Conservation (phyloP, 768 basidiomycete genomes). For the Hydnum rufescens region DNA sequence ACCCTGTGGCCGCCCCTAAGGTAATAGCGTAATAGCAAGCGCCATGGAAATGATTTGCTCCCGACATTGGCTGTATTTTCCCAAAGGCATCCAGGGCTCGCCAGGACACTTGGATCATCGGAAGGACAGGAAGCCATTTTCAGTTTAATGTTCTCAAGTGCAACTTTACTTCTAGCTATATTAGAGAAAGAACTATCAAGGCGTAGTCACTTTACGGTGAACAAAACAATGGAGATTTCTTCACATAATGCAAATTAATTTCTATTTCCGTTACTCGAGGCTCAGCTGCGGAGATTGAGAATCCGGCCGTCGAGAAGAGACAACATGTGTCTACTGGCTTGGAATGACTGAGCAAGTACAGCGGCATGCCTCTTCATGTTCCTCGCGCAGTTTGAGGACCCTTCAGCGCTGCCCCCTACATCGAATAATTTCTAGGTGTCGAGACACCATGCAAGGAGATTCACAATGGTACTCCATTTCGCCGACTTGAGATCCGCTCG, state of each 20-base stretch:
- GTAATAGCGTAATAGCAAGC: too few species aligned
- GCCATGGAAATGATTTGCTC: too few species aligned
- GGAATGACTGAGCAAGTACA: constrained; percentile 71
- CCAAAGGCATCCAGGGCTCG: too few species aligned
- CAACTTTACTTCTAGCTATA: too few species aligned
- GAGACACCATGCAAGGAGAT: constrained; percentile 58
- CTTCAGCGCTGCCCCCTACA: constrained; percentile 64
- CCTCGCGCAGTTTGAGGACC: constrained; percentile 74
- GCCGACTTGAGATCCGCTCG: constrained; percentile 68
- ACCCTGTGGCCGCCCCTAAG: too few species aligned
- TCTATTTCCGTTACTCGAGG: constrained; percentile 55
- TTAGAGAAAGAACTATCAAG: too few species aligned
- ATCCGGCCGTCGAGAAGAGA: constrained; percentile 63
- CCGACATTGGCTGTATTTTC: too few species aligned
- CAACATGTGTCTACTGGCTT: constrained; percentile 76
- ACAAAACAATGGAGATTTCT: not conserved
- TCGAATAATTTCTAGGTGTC: constrained; percentile 84
- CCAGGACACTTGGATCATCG: too few species aligned
- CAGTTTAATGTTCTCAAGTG: too few species aligned
- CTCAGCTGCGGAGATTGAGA: constrained; percentile 59
- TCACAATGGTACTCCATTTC: constrained; percentile 59
- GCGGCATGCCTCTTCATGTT: constrained; percentile 85
- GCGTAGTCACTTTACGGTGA: too few species aligned
- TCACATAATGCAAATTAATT: constrained; percentile 33
- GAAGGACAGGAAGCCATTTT: too few species aligned